Evolutionary conservation across 805 yeast genomes (phyloP), one percentile per base, ranked within the genome.

Genomic region (Nakazawaea ernobii): DNA sequence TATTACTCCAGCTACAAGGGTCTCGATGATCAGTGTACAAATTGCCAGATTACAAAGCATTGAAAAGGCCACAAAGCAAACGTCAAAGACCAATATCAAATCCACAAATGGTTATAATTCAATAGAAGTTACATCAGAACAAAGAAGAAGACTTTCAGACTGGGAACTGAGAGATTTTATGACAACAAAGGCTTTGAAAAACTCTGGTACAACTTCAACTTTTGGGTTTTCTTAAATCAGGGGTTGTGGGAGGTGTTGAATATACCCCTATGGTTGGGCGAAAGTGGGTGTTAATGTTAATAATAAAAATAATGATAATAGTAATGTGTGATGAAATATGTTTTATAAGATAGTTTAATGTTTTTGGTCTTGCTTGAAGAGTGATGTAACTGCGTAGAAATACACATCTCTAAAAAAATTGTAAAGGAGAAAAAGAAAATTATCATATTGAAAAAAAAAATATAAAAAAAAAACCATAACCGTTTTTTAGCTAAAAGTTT

Each of bases 1-100:
- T 11, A 28, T 42, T 10, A 42, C 32, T n/a, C 45, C 45, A 33
- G 39, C 33, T 26, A 35, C 45, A 35, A 42, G 45, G 26, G 24
- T 42, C 24, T 42, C 45, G 14, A 28, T 42, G 32, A 42, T 42
- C n/a, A 32, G 39, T 24, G 32, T 10, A 13, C 39, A 42, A 27
- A 30, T 40, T 17, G 14, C 43, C 9, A 40, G 43, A 40, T 14
- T 40, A 14, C 43, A 40, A 15, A 40, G n/a, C 17, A 40, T 40
- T 2, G 36, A 40, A 9, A 28, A 3, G 15, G 35, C 32, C 7
- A 11, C 42, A 26, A 27, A 11, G 2, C 24, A 15, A 15, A 11
- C n/a, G 6, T 30, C 33, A 33, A 15, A 13, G 36, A n/a, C 17
- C 36, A 33, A 33, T 8, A 4, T 14, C 36, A 33, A 33, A 10